These are phyloP conservation scores for Tetrahymena malaccensis DNA, from an alignment of 73 alveolate genomes.

Conservation along the genomic window DNA sequence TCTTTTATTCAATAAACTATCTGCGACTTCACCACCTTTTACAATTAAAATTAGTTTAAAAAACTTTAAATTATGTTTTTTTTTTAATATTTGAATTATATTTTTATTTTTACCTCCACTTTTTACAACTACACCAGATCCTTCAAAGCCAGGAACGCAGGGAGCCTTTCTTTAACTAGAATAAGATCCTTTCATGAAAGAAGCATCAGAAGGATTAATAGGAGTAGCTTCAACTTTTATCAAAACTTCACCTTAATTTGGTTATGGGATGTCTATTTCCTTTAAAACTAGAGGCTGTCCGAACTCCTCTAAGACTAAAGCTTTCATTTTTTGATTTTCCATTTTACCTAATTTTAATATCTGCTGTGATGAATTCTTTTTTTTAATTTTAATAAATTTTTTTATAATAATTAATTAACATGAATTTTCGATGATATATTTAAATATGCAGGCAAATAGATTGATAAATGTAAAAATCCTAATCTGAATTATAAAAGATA, in stretches of 20 bases:
- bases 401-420: too few relatives aligned
- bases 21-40: not conserved
- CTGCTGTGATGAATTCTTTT: not conserved
- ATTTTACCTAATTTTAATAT: not conserved
- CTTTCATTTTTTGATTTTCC: constrained; percentile 16
- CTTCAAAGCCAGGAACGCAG: constrained; percentile 62
- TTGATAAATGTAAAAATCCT: too few relatives aligned
- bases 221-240: constrained; percentile 77
- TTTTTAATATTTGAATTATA: not conserved
- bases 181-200: constrained; percentile 56
- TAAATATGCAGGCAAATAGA: too few relatives aligned
- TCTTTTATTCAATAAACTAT: constrained; percentile 45
- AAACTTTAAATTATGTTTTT: not conserved
- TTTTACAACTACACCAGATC: constrained; percentile 61
- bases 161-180: constrained; percentile 34
- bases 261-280: constrained; percentile 60
- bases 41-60: not conserved
- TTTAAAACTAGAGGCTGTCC: constrained; percentile 25
- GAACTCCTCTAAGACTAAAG: constrained; percentile 28
- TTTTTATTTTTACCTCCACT: constrained; percentile 43
- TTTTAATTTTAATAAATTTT: too few relatives aligned
- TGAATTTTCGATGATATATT: not conserved
- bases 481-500: too few relatives aligned
- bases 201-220: constrained; percentile 75
- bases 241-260: constrained; percentile 65